A percentile compares a stretch with the other conserved stretches of the same genome.
These are phyloP conservation scores for Colletotrichum phormii DNA, from an alignment of 2,329 filamentous ascomycete genomes.

Conservation along the genomic window DNA sequence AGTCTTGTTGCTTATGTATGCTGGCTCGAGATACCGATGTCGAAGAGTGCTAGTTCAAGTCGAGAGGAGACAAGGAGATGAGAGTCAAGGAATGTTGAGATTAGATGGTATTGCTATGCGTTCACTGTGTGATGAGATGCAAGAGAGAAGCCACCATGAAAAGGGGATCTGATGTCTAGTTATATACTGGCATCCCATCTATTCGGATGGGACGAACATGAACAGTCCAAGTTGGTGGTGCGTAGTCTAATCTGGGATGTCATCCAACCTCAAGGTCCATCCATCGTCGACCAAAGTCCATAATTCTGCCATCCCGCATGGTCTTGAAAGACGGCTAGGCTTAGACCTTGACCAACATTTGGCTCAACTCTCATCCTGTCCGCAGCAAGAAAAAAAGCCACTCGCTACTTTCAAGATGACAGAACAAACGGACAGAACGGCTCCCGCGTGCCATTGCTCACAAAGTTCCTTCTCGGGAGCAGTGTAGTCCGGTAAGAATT, in stretches of 20 bases:
- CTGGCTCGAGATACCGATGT: neutral
- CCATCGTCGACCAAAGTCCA: conserved; percentile 15
- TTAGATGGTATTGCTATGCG: neutral
- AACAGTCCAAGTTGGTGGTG: neutral
- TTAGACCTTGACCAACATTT: neutral
- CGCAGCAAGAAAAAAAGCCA: neutral
- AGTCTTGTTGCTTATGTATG: conserved; percentile 10
- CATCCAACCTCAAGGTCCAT: conserved; percentile 7
- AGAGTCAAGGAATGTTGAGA: neutral
- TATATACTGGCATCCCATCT: conserved; percentile 22
- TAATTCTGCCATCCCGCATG: neutral
- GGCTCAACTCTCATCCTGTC: neutral
- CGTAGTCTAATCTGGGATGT: conserved; percentile 22
- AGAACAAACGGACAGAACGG: neutral
- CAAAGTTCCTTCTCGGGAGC: neutral
- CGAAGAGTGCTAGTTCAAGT: neutral
- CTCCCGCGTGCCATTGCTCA: neutral
- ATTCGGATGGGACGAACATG: neutral
- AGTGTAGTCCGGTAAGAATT: conserved; percentile 16
- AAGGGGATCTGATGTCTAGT: neutral
- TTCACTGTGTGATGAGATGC: conserved; percentile 11
- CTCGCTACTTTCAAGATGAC: neutral
- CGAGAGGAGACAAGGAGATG: neutral
- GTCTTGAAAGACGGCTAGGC: neutral
- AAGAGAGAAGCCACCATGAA: conserved; percentile 1